Conservation (phyloP, 768 basidiomycete species). For the Tulasnella sp. region DNA sequence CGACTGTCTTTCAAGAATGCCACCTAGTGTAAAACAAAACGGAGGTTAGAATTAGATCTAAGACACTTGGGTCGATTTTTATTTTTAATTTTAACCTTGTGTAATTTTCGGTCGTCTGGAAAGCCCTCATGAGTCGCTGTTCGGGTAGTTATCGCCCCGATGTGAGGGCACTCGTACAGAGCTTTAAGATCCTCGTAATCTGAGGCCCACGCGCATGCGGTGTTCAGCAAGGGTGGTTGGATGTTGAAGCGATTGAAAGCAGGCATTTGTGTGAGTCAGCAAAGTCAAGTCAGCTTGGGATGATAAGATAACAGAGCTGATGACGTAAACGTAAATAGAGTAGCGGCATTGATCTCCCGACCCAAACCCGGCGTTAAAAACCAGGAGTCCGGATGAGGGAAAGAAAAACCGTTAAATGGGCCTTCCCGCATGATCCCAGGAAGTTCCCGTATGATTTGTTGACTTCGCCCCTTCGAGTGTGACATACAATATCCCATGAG, state of each 20-base stretch:
- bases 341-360: too few relatives aligned
- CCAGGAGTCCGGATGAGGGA: too few relatives aligned
- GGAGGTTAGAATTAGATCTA: neutral
- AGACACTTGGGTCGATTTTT: neutral
- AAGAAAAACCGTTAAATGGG: too few relatives aligned
- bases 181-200: constrained; percentile 49
- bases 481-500: too few relatives aligned
- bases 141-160: constrained; percentile 72
- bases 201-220: constrained; percentile 76
- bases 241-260: constrained; percentile 33
- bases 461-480: too few relatives aligned
- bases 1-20: constrained; percentile 18
- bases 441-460: too few relatives aligned
- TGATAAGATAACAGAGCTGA: too few relatives aligned
- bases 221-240: constrained; percentile 60
- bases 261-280: neutral
- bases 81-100: constrained; percentile 42
- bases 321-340: too few relatives aligned
- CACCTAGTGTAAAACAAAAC: constrained; percentile 16
- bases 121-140: constrained; percentile 66
- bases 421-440: too few relatives aligned
- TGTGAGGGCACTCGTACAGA: constrained; percentile 55
- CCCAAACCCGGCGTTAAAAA: too few relatives aligned
- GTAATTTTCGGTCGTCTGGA: constrained; percentile 42
- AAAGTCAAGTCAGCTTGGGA: too few relatives aligned